Evolutionary conservation across 140 eudicot genomes (phyloP), one percentile per base, ranked within the genome.

Genomic region (Cichorium intybus): DNA sequence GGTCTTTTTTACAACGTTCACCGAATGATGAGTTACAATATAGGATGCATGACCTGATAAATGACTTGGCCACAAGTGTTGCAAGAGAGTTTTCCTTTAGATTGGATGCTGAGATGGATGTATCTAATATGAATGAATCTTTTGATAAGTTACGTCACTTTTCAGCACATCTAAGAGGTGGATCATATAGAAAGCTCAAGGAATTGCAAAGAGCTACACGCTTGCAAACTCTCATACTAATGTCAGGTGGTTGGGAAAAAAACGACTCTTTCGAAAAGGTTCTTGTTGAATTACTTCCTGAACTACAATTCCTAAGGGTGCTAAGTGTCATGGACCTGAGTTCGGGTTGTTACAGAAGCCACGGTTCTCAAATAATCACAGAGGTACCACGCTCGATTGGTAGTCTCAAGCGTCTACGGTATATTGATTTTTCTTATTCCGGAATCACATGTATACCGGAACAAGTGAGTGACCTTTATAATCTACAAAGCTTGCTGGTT

Each of bases 41-140:
- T 37, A 31, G 52, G 2, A 78, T 78, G 79, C 79, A 72, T 45
- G 71, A 78, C 45, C 56, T 78, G 14, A 24, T 78, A n/a, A 69
- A 66, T 66, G 83, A 78, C 62, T 23, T 78, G 11, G 79, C 83
- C 14, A 43, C 22, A 28, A 17, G 2, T 58, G 73, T 71, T 3
- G 21, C 62, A 2, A 65, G 71, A 41, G 69, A 60, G 1, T 59
- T 34, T n/a, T n/a, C n/a, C n/a, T n/a, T n/a, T n/a, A n/a, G n/a
- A n/a, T n/a, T n/a, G n/a, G n/a, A n/a, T n/a, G 26, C 12, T 21
- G 23, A 62, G 10, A 28, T 20, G 14, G 20, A 53, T 18, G 0
- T 5, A 1, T 7, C 6, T 7, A 12, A 18, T 2, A 5, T 57
- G 10, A 17, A 18, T 0, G 37, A 28, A 5, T 11, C 45, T 14